These are phyloP conservation scores for Trichosporon coremiiforme DNA, from an alignment of 1,284 basidiomycete genomes.

Conservation along the genomic window DNA sequence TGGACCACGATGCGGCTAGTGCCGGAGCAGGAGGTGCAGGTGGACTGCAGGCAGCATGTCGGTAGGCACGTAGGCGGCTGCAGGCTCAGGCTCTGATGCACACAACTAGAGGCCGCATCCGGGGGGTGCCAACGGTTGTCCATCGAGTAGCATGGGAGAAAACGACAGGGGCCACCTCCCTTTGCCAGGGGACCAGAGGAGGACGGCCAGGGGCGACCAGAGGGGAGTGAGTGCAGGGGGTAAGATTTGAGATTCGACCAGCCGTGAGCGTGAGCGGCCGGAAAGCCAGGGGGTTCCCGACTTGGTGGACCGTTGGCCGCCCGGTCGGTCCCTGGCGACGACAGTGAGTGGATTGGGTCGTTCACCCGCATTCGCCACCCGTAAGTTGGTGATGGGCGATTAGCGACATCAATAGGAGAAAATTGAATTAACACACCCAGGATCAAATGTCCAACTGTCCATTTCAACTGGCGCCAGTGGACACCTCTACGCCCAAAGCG, in stretches of 20 bases:
- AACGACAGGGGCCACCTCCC: background rate
- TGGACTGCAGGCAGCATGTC: background rate
- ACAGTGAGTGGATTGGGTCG: background rate
- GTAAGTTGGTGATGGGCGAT: background rate
- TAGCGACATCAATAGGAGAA: background rate
- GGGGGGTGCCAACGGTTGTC: background rate
- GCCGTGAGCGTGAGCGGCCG: background rate
- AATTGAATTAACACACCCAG: background rate
- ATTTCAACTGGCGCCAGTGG: too few species aligned
- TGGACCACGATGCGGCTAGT: background rate
- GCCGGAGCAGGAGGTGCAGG: too few species aligned
- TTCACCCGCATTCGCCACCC: background rate
- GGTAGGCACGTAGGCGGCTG: too few species aligned
- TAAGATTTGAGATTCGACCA: conserved; percentile 1
- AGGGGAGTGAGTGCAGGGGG: background rate
- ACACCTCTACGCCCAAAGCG: background rate
- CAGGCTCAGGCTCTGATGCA: conserved; percentile 11
- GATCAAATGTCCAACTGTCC: background rate
- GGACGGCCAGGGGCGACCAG: background rate
- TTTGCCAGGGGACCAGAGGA: background rate
- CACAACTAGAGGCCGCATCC: background rate
- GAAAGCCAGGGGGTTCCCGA: background rate
- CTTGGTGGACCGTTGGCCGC: background rate
- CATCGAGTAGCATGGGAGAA: conserved; percentile 6
- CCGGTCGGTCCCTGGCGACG: background rate